phyloP scores from a whole-genome alignment of 2,329 filamentous ascomycete genomes.

The Xylariaceae sp. region DNA sequence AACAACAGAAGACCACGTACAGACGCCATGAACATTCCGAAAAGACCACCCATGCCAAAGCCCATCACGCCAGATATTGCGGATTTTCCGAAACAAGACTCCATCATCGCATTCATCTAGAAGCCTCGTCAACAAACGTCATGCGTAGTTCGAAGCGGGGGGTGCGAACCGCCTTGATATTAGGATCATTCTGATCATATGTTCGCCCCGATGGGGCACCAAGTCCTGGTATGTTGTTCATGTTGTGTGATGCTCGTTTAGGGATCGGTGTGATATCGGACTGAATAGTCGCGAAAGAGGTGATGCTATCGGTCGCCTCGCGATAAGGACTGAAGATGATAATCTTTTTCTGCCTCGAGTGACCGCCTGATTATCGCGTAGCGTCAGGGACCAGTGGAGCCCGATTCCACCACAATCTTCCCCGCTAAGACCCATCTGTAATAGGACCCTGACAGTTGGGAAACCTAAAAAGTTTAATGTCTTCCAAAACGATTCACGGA shows the following conservation, averaged over 20 bases:
- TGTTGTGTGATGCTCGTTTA: slow-evolving; percentile 20
- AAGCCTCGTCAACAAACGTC: slow-evolving; percentile 16
- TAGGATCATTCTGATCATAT: slow-evolving; percentile 55
- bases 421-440: neutral
- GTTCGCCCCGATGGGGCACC: slow-evolving; percentile 28
- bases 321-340: slow-evolving; percentile 29
- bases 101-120: slow-evolving; percentile 84
- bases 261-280: neutral
- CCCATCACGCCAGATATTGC: slow-evolving; percentile 91
- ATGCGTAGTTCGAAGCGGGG: neutral
- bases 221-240: slow-evolving; percentile 41
- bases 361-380: slow-evolving; percentile 29
- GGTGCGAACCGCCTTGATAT: slow-evolving; percentile 56
- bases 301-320: slow-evolving; percentile 9
- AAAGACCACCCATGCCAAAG: slow-evolving; percentile 90
- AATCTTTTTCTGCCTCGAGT: slow-evolving; percentile 36
- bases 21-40: slow-evolving; percentile 97
- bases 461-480: neutral
- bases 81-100: slow-evolving; percentile 89
- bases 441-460: neutral
- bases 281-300: slow-evolving; percentile 3
- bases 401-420: neutral
- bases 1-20: slow-evolving; percentile 58
- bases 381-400: neutral
- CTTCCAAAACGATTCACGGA: no score